A percentile compares a stretch with the other conserved stretches of the same genome.
phyloP scores from a whole-genome alignment of 352 stramenopile genomes.

The Phytophthora sansomeana region DNA sequence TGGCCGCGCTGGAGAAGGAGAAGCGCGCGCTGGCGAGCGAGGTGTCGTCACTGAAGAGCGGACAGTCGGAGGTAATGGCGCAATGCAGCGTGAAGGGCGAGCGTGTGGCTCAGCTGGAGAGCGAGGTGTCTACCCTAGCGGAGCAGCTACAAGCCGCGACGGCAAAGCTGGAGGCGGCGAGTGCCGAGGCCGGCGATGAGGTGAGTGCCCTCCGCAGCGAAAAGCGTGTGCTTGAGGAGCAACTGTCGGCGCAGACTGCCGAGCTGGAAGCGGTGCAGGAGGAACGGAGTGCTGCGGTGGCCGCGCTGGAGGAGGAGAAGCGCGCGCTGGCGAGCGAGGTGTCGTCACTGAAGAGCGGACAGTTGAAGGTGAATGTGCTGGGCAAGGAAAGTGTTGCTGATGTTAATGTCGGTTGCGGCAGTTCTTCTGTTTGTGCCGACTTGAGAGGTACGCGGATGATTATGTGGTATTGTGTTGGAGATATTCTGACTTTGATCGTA shows the following conservation, averaged over 20 bases:
- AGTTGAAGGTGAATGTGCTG: not conserved
- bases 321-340: not conserved
- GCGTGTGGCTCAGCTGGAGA: constrained; percentile 1
- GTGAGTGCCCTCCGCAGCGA: too few species aligned
- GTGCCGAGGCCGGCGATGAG: too few species aligned
- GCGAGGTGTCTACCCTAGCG: not conserved
- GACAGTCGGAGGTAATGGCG: not conserved
- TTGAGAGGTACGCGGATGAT: too few species aligned
- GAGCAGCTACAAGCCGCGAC: not conserved
- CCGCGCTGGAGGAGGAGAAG: not conserved
- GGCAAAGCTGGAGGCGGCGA: too few species aligned
- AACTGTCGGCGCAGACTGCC: not conserved
- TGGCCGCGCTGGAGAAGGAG: constrained; percentile 9
- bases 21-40: constrained; percentile 9
- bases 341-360: not conserved
- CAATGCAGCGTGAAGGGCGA: constrained; percentile 5
- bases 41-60: not conserved
- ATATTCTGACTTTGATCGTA: too few species aligned
- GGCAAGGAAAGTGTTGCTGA: too few species aligned
- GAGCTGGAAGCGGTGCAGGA: not conserved
- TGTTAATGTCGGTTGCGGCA: too few species aligned
- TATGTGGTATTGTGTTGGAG: too few species aligned
- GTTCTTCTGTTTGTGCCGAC: too few species aligned
- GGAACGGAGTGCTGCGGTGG: not conserved
- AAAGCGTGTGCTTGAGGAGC: too few species aligned